These are phyloP conservation scores for Nothopassalora personata DNA, from an alignment of 2,329 filamentous ascomycete species.

Conservation along the genomic window DNA sequence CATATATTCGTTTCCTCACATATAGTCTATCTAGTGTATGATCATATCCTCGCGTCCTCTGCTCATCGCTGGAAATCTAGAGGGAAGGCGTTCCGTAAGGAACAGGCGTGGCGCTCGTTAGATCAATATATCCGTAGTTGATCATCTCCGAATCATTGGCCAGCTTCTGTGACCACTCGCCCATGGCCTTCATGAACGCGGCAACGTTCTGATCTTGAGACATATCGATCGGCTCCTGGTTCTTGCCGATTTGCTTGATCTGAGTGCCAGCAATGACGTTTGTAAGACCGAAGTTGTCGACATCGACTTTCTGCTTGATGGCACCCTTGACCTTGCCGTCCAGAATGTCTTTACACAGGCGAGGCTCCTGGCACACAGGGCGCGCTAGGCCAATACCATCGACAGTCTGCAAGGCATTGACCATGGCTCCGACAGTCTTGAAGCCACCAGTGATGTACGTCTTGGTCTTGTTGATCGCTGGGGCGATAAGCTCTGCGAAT, in stretches of 20 bases:
- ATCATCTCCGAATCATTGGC: constrained; percentile 20
- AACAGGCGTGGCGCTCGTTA: constrained; percentile 33
- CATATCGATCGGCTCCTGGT: constrained; percentile 50
- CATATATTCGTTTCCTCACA: neutral
- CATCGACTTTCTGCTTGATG: constrained; percentile 41
- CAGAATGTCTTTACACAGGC: constrained; percentile 43
- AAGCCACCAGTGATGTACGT: constrained; percentile 57
- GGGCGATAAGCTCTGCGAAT: constrained; percentile 52
- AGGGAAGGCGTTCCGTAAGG: constrained; percentile 34
- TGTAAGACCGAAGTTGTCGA: constrained; percentile 49
- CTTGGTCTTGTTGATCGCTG: constrained; percentile 49
- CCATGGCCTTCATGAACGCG: constrained; percentile 47
- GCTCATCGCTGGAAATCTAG: neutral
- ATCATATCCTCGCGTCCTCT: neutral
- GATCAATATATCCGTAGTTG: constrained; percentile 34
- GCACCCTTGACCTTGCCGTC: constrained; percentile 44
- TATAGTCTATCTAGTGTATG: neutral
- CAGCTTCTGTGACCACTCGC: constrained; percentile 34
- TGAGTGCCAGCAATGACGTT: constrained; percentile 47
- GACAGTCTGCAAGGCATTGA: constrained; percentile 51
- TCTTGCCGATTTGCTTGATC: constrained; percentile 50
- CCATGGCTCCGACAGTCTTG: constrained; percentile 53
- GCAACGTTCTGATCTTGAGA: constrained; percentile 45
- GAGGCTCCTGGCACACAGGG: constrained; percentile 49
- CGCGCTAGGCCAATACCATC: constrained; percentile 58